Evolutionary conservation across 352 stramenopile species (phyloP), one percentile per base, ranked within the genome.

Genomic region (Thalassiosira livingstoniorum): DNA sequence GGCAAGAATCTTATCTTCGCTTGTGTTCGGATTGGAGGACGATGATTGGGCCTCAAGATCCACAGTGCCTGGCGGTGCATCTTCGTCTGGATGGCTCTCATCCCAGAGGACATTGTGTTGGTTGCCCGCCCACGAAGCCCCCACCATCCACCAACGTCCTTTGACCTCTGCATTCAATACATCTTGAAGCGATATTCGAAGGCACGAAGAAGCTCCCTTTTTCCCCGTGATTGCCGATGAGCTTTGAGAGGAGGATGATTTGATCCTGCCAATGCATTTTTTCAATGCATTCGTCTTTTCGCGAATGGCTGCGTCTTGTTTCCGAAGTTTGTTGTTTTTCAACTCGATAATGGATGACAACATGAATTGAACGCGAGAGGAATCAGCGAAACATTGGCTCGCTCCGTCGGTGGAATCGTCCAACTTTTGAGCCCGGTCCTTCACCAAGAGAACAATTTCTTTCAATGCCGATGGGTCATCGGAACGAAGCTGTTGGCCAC

Each of bases 121-220:
- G 42, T 94, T 92, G 10, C 94, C 94, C 66, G 97, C 92, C 97
- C 97, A 99, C 4, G 96, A 97, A 23, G 97, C 96, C 45, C 97
- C 97, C 15, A 99, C 96, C 68, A 98, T 92, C 97, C 97, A 99
- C 97, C 97, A 99, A 63, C 97, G 95, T 72, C 97, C 97, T 72
- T 93, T 94, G 2, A 66, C 88, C 67, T 95, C 87, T 27, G 85
- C 87, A 58, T 94, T 75, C n/a, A 94, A 62, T 64, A 96, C 89
- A 82, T 97, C 93, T 45, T 90, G 61, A 78, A 95, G 88, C n/a
- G 80, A 79, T 43, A 96, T 87, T 31, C 89, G 69, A 23, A 95
- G 84, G 37, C 86, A 91, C 67, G 96, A 91, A 29, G 95, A 87
- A 54, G 95, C 92, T 25, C 95, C 90, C 63, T 78, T 86, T 15